These are phyloP conservation scores for Aurantiochytrium sp. DNA, from an alignment of 108 stramenopile genomes.

Conservation along the genomic window DNA sequence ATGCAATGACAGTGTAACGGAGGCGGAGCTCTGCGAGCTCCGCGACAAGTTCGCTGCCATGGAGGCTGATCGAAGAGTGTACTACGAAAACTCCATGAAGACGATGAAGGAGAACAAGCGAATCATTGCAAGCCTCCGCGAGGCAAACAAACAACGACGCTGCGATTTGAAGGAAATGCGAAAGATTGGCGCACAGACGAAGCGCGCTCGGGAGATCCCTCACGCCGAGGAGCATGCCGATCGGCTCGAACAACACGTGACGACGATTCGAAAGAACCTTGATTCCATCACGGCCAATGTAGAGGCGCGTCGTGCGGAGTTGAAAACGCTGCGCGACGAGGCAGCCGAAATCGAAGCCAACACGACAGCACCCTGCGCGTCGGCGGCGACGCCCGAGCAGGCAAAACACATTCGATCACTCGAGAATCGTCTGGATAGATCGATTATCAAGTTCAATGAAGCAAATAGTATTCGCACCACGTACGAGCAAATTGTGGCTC, in stretches of 20 bases:
- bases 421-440: conserved; percentile 55
- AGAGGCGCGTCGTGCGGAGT: neutral
- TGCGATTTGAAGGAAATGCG: neutral
- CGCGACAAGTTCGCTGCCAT: neutral
- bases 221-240: conserved; percentile 14
- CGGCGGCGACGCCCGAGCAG: neutral
- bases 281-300: neutral
- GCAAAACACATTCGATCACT: conserved; percentile 40
- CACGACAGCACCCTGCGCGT: neutral
- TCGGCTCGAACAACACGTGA: neutral
- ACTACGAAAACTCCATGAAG: conserved; percentile 49
- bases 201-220: neutral
- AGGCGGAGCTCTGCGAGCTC: neutral
- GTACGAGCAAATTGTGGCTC: conserved; percentile 75
- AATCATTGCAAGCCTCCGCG: conserved; percentile 15
- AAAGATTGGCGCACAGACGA: neutral
- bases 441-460: conserved; percentile 67
- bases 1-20: neutral
- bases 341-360: neutral
- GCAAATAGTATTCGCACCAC: conserved; percentile 68
- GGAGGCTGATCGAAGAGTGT: conserved; percentile 40
- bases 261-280: neutral
- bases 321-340: neutral
- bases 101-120: conserved; percentile 45
- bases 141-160: conserved; percentile 44